phyloP scores from a whole-genome alignment of 805 yeast genomes.

The Yamadazyma phyllophila region DNA sequence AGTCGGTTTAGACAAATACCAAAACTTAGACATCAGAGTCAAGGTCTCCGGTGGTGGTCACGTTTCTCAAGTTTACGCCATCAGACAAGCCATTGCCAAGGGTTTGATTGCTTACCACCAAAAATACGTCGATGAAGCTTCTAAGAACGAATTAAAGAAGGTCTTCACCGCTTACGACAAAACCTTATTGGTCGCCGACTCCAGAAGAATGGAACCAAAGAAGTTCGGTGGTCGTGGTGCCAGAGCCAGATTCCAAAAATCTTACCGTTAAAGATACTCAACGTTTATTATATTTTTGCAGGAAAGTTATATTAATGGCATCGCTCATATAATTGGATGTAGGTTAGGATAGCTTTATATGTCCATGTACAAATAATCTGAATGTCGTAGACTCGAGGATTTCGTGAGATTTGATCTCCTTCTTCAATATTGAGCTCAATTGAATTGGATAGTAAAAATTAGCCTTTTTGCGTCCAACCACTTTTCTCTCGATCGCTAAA shows the following conservation, averaged over 20 bases:
- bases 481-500: no score
- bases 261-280: slow-evolving; percentile 82
- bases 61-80: slow-evolving; percentile 99
- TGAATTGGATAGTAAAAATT: no score
- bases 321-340: slow-evolving; percentile 4
- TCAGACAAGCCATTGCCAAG: slow-evolving; percentile 99
- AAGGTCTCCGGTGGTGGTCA: slow-evolving; percentile 99
- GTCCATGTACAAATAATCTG: slow-evolving; percentile 10
- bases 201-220: slow-evolving; percentile 99
- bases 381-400: background rate
- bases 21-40: slow-evolving; percentile 97
- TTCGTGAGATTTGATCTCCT: no score
- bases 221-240: slow-evolving; percentile 99
- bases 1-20: slow-evolving; percentile 98
- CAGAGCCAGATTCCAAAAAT: slow-evolving; percentile 99
- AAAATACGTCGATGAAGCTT: slow-evolving; percentile 98
- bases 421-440: no score
- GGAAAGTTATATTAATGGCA: slow-evolving; percentile 3
- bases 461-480: no score
- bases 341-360: slow-evolving; percentile 7
- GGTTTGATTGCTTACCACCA: slow-evolving; percentile 99
- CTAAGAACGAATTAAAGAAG: slow-evolving; percentile 99
- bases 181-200: slow-evolving; percentile 98
- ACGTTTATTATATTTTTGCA: slow-evolving; percentile 5
- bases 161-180: slow-evolving; percentile 97